These are phyloP conservation scores for Yamadazyma takamatsuzukensis DNA, from an alignment of 805 yeast genomes.

Conservation along the genomic window DNA sequence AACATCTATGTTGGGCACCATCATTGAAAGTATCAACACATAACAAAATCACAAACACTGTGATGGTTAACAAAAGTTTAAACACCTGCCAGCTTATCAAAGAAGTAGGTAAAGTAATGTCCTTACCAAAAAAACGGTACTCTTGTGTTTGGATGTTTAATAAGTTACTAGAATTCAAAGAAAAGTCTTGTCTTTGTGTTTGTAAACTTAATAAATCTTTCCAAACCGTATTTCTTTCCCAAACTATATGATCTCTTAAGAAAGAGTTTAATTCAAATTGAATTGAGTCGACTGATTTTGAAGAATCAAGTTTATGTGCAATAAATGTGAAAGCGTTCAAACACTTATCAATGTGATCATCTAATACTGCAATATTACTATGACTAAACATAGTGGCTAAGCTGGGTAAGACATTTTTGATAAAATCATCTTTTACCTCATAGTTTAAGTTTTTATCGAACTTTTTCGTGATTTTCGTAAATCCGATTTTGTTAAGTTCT, in stretches of 20 bases:
- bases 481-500: slow-evolving; percentile 84
- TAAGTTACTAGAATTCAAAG: slow-evolving; percentile 14
- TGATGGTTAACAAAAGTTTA: slow-evolving; percentile 46
- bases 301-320: slow-evolving; percentile 31
- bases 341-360: slow-evolving; percentile 49
- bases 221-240: slow-evolving; percentile 99
- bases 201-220: slow-evolving; percentile 84
- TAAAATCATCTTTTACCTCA: slow-evolving; percentile 54
- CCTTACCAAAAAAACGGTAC: slow-evolving; percentile 15
- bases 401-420: slow-evolving; percentile 41
- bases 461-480: slow-evolving; percentile 84
- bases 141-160: slow-evolving; percentile 18
- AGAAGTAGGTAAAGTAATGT: slow-evolving; percentile 41
- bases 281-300: slow-evolving; percentile 47
- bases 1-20: slow-evolving; percentile 64
- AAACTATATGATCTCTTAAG: slow-evolving; percentile 87
- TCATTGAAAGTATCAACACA: slow-evolving; percentile 58
- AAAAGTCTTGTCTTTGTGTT: slow-evolving; percentile 26
- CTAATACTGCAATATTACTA: slow-evolving; percentile 33
- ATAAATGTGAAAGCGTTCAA: slow-evolving; percentile 52
- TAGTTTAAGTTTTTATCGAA: slow-evolving; percentile 81
- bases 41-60: slow-evolving; percentile 51
- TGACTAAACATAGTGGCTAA: slow-evolving; percentile 55
- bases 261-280: slow-evolving; percentile 46
- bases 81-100: slow-evolving; percentile 45